Base-by-base conservation (phyloP, 2,329 filamentous ascomycete species). In the Epichloe sylvatica region DNA sequence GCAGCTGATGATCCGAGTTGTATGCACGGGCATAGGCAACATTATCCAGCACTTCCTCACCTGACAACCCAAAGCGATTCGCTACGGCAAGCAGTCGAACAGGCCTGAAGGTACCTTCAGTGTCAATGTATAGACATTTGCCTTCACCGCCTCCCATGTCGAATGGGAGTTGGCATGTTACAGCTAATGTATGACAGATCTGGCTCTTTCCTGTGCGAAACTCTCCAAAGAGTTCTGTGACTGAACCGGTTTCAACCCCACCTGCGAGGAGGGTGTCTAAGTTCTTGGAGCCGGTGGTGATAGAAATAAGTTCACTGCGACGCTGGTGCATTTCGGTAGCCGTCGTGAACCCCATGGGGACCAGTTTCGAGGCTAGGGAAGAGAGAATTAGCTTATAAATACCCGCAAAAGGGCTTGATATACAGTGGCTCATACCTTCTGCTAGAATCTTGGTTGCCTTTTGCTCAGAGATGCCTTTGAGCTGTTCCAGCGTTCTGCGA, bases 81-180 rank as follows among this genome's bases (percentile, higher is more conserved):
- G 92, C 94, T 5, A 97, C 92, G 8, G 90, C 85, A 4, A 98
- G 76, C 15, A 95, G 73, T 49, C 92, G 84, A 2, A 97, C 89
- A 0, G 92, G 94, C 56, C 90, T 81, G 64, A 98, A 98, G 1
- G 92, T 98, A 53, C 92, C 94, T 66, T 98, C 92, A 0, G 92
- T 98, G 60, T 98, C 92, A 56, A 98, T 98, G 62, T 98, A 98
- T 46, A 98, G 75, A 62, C 94, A 98, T 65, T 98, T 98, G 44
- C 92, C 92, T 69, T 98, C 92, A 33, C 94, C 92, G 50, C 92
- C 92, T 48, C 92, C 94, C 91, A 97, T 97, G 63, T 98, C 92
- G 64, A 98, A 97, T 1, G 92, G 92, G 41, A 98, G 68, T 67
- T 98, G 92, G 64, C 94, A 98, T 44, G 92, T 98, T 33, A 98